Evolutionary conservation across 768 basidiomycete species (phyloP).

Genomic region (Amanita pallidorosea): DNA sequence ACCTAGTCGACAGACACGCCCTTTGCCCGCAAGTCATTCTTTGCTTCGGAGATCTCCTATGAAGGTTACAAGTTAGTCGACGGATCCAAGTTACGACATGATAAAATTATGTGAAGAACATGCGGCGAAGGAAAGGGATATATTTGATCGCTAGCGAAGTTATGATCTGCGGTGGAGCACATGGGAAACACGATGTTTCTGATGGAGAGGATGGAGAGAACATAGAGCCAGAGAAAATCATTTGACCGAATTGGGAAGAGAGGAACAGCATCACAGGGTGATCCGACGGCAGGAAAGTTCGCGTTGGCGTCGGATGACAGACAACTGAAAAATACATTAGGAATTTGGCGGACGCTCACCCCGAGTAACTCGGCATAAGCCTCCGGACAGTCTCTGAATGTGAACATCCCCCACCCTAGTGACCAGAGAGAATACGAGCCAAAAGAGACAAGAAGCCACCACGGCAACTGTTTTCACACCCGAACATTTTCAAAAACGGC

Average conservation of each 20-base stretch:
- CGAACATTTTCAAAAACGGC: neutral
- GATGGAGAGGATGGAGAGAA: neutral
- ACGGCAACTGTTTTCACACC: constrained; percentile 46
- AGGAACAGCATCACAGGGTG: neutral
- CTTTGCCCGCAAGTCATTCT: constrained; percentile 43
- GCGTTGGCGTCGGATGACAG: neutral
- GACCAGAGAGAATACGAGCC: constrained; percentile 74
- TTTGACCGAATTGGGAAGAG: neutral
- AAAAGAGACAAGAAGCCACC: constrained; percentile 74
- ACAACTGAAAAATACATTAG: neutral
- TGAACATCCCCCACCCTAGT: constrained; percentile 64
- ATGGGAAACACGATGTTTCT: neutral
- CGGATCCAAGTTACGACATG: constrained; percentile 2
- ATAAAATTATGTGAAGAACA: neutral
- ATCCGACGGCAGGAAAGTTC: neutral
- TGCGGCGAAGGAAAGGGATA: constrained; percentile 4
- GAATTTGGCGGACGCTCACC: constrained; percentile 20
- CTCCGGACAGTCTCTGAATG: constrained; percentile 70
- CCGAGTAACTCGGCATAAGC: constrained; percentile 60
- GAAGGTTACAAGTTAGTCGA: constrained; percentile 5
- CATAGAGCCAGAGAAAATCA: neutral
- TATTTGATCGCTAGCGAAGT: neutral
- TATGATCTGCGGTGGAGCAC: neutral
- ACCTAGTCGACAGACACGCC: constrained; percentile 52
- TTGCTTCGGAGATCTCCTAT: constrained; percentile 51